Conservation (phyloP, 2,329 filamentous ascomycete species). For the Neonectria neomacrospora region DNA sequence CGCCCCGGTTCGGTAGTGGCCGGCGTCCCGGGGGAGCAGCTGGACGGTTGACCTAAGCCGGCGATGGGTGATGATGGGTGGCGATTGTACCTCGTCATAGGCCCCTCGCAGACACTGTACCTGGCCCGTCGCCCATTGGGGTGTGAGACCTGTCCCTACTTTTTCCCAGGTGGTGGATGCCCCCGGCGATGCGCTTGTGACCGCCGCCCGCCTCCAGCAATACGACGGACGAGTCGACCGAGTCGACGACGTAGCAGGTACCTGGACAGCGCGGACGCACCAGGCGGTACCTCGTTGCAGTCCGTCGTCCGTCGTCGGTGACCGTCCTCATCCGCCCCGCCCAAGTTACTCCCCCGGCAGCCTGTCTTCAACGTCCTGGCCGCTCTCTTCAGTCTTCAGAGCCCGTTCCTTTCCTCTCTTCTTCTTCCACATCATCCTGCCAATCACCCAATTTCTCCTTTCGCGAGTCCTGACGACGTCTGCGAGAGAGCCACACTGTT, state of each 20-base stretch:
- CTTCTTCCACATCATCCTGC: conserved; percentile 4
- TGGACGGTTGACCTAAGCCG: not conserved
- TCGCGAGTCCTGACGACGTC: conserved; percentile 9
- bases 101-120: conserved; percentile 1
- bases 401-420: not conserved
- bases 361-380: conserved; percentile 20
- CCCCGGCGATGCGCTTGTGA: conserved; percentile 24
- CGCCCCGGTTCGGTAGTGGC: conserved; percentile 5
- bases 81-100: conserved; percentile 13
- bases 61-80: not conserved
- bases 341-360: conserved; percentile 7
- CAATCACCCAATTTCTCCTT: not conserved
- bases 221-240: conserved; percentile 7
- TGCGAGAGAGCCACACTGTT: not conserved
- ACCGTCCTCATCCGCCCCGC: conserved; percentile 15
- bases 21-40: not conserved
- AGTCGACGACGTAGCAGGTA: conserved; percentile 22
- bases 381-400: conserved; percentile 9
- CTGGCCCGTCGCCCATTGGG: not conserved
- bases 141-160: conserved; percentile 1
- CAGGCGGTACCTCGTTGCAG: conserved; percentile 16
- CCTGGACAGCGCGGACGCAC: conserved; percentile 4
- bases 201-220: conserved; percentile 6
- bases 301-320: not conserved
- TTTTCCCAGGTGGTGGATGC: conserved; percentile 5